phyloP scores from a whole-genome alignment of 2,329 filamentous ascomycete species.

The Aspergillus sp. region DNA sequence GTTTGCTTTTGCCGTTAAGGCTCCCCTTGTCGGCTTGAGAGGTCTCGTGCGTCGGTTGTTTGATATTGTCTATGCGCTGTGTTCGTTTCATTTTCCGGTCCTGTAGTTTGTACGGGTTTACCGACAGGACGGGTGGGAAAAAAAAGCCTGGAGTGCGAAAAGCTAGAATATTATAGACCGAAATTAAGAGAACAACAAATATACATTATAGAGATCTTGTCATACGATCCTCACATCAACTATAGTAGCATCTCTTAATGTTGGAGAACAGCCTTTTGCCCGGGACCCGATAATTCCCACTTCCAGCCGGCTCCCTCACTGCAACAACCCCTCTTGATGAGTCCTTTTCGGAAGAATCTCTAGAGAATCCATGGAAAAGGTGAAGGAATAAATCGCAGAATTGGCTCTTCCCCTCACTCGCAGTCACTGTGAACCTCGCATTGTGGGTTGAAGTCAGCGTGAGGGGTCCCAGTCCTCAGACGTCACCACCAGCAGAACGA shows the following conservation, averaged over 20 bases:
- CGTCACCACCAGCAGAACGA: conserved; percentile 22
- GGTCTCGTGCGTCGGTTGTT: conserved; percentile 25
- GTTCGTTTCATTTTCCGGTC: conserved; percentile 17
- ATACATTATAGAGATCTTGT: conserved; percentile 2
- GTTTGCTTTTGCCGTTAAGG: conserved; percentile 9
- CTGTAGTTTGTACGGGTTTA: conserved; percentile 1
- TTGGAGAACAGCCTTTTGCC: conserved; percentile 11
- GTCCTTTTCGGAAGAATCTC: neutral
- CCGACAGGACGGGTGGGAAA: conserved; percentile 12
- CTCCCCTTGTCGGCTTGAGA: conserved; percentile 21
- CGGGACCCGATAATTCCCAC: conserved; percentile 22
- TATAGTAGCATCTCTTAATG: conserved; percentile 1
- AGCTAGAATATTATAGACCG: conserved; percentile 31
- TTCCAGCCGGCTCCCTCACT: neutral
- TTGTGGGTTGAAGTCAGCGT: conserved; percentile 1
- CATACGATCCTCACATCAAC: neutral
- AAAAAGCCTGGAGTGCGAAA: conserved; percentile 20
- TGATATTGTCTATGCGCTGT: conserved; percentile 19
- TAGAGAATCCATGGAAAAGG: neutral
- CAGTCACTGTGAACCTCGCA: neutral
- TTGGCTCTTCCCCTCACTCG: neutral
- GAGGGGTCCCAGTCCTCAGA: conserved; percentile 11
- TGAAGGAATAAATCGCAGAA: neutral
- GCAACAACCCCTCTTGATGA: neutral
- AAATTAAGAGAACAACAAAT: conserved; percentile 16